A percentile compares a stretch with the other conserved stretches of the same genome.
Evolutionary conservation across 495 filamentous ascomycete species (phyloP).

Genomic region (Penicillium diatomitis): DNA sequence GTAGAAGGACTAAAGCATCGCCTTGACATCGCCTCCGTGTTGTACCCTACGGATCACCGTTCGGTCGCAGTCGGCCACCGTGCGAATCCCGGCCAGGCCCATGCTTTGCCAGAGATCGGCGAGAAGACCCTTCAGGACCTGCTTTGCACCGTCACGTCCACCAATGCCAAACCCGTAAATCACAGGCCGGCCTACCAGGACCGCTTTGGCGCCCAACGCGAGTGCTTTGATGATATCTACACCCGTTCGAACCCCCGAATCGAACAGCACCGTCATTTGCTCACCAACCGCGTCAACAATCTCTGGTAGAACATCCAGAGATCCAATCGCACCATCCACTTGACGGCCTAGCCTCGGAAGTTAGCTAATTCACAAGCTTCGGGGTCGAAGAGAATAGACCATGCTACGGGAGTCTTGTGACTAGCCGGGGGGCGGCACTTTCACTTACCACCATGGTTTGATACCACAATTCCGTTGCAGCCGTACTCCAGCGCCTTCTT

Average conservation of each 20-base stretch:
- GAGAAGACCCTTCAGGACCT: conserved; percentile 46
- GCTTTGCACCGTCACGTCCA: conserved; percentile 48
- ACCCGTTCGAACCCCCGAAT: conserved; percentile 53
- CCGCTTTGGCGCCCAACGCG: conserved; percentile 80
- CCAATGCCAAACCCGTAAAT: conserved; percentile 67
- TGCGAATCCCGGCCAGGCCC: conserved; percentile 46
- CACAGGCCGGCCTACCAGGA: conserved; percentile 79
- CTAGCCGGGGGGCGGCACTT: no score
- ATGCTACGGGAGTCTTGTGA: no score
- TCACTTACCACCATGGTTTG: conserved; percentile 43
- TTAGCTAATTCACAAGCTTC: background rate
- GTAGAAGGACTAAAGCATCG: conserved; percentile 22
- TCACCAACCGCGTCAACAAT: conserved; percentile 52
- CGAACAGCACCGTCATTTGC: conserved; percentile 51
- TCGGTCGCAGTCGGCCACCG: conserved; percentile 42
- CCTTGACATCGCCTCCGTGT: conserved; percentile 44
- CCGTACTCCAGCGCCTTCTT: conserved; percentile 36
- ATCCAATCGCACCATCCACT: conserved; percentile 56
- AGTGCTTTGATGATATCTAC: conserved; percentile 74
- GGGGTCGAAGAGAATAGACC: background rate
- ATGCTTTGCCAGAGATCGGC: conserved; percentile 55
- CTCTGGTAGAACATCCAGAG: conserved; percentile 54
- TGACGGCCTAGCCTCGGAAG: conserved; percentile 39
- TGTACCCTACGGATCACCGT: conserved; percentile 42
- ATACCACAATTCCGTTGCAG: conserved; percentile 45